Evolutionary conservation across 768 basidiomycete species (phyloP).

Genomic region (Phlegmacium glaucopus): DNA sequence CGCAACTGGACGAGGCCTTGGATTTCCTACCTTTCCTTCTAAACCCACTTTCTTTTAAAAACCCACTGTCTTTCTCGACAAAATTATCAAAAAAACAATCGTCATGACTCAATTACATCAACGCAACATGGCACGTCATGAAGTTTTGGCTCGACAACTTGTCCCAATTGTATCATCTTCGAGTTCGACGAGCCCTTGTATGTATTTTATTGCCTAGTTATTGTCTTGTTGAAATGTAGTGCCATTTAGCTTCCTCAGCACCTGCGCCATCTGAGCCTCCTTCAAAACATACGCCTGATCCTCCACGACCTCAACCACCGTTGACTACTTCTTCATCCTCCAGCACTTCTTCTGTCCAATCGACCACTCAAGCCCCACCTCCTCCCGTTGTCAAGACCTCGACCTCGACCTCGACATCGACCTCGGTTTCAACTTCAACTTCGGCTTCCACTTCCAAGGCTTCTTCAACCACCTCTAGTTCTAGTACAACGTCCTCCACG

Average conservation of each 20-base stretch:
- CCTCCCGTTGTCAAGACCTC: conserved; percentile 2
- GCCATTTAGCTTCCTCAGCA: background rate
- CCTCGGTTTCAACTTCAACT: conserved; percentile 7
- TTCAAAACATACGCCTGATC: conserved; percentile 3
- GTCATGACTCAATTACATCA: conserved; percentile 23
- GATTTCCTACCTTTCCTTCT: background rate
- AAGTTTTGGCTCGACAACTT: background rate
- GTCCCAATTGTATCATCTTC: background rate
- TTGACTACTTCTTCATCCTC: background rate
- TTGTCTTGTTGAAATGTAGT: too few relatives aligned
- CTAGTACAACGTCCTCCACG: too few relatives aligned
- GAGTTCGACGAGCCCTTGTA: too few relatives aligned
- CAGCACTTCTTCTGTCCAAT: conserved; percentile 3
- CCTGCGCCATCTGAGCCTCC: background rate
- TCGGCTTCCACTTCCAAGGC: conserved; percentile 9
- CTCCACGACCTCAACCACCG: background rate
- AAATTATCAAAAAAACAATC: background rate
- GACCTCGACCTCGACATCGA: conserved; percentile 7
- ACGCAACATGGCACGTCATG: conserved; percentile 23
- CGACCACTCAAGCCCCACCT: conserved; percentile 4
- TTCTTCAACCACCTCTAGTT: conserved; percentile 1
- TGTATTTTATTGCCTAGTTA: too few relatives aligned
- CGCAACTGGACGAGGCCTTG: background rate
- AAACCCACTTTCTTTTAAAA: background rate
- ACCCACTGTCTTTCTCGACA: background rate